Evolutionary conservation across 225 moss, liverwort and hornwort genomes (phyloP), one percentile per base, ranked within the genome.

Genomic region (Pseudisothecium myosuroides): DNA sequence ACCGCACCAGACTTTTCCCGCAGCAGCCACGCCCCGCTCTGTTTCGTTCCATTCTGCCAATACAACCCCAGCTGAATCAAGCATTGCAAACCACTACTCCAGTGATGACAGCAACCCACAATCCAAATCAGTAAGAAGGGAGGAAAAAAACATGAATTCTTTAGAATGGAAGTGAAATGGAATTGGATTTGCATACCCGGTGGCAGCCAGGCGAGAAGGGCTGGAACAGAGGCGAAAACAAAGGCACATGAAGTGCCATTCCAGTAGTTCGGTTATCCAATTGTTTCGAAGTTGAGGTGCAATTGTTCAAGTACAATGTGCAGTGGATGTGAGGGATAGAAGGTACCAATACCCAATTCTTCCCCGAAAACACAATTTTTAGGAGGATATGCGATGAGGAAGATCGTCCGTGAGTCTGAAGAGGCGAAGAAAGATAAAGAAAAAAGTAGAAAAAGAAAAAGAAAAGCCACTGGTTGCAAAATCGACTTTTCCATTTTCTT

Each of bases 161-260:
- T 47, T 26, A 31, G 14, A 69, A 22, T 39, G 68, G 84, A 69
- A 84, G 18, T 28, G 84, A 7, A 54, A 37, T 39, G 55, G 22
- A 58, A 83, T 23, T 22, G 41, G 50, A 39, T 59, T 60, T 71
- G 22, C 75, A 11, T 72, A 93, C 93, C 88, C 63, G 84, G 83
- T 56, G 84, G 75, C 54, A 88, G 74, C 66, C 49, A 84, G 84
- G 36, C 52, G 88, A 47, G 86, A 86, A 86, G 45, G 85, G 62
- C 55, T 90, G 90, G 50, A 83, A 60, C 59, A 89, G 83, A 74
- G 78, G 69, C 45, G 84, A 83, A 88, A 71, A 85, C 86, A 17
- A 74, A 67, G 74, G 45, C 72, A 59, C 55, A 17, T 77, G 90
- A 62, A 91, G 90, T 54, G 93, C 90, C 93, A 93, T 93, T 80